Conservation (phyloP, 768 basidiomycete genomes). For the Tricholoma saponaceum region DNA sequence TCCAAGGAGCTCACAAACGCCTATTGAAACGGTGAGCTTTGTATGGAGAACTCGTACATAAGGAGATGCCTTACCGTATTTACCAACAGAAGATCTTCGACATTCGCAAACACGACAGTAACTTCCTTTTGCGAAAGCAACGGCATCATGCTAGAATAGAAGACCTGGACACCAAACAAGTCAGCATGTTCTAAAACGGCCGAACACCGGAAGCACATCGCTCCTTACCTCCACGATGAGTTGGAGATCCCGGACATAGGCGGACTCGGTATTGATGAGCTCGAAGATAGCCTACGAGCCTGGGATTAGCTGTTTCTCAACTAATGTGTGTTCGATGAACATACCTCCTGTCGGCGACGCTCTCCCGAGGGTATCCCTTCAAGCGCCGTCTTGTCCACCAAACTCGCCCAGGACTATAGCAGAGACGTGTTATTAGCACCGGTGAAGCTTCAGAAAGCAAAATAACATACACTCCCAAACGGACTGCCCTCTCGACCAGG, state of each 20-base stretch:
- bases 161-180: slow-evolving; percentile 46
- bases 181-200: neutral
- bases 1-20: slow-evolving; percentile 86
- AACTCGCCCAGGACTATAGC: slow-evolving; percentile 82
- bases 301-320: neutral
- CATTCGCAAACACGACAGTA: slow-evolving; percentile 84
- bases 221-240: slow-evolving; percentile 77
- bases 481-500: slow-evolving; percentile 47
- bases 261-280: slow-evolving; percentile 84
- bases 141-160: slow-evolving; percentile 76
- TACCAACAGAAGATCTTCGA: slow-evolving; percentile 87
- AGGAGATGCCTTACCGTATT: slow-evolving; percentile 60
- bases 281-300: slow-evolving; percentile 80
- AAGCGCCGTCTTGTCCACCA: slow-evolving; percentile 81
- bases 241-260: slow-evolving; percentile 90
- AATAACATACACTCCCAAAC: slow-evolving; percentile 59
- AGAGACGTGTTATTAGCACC: slow-evolving; percentile 1
- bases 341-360: slow-evolving; percentile 83
- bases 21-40: slow-evolving; percentile 27
- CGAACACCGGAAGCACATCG: neutral
- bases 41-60: neutral
- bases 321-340: slow-evolving; percentile 2
- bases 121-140: slow-evolving; percentile 74
- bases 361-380: slow-evolving; percentile 77
- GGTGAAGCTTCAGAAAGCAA: slow-evolving; percentile 1